Evolutionary conservation across 1,284 basidiomycete genomes (phyloP), one percentile per base, ranked within the genome.

Genomic region (Fomes fomentarius): DNA sequence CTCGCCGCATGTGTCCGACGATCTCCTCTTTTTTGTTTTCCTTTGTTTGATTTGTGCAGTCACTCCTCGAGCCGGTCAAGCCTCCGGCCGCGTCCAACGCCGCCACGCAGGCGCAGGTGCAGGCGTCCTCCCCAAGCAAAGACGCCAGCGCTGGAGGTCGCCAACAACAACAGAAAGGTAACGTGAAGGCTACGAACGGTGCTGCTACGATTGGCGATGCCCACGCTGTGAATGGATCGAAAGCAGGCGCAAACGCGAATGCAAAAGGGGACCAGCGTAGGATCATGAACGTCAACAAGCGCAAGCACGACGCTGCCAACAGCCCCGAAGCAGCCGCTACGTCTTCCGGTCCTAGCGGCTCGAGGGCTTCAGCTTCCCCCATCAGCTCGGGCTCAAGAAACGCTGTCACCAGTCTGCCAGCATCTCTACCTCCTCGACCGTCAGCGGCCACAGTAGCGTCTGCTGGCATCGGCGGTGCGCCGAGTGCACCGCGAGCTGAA

Each of bases 21-120:
- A 68, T 67, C 62, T 47, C 71, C 69, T 74, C 72, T 75, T 76
- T 48, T 30, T 30, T 47, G 46, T 47, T 47, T 58, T 60, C 44
- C 69, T 77, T 70, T 71, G 54, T 76, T 81, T 80, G 71, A 74
- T 58, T 38, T 28, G 31, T 46, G 70, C 76, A 86, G 84, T 74
- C 75, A 49, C 66, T 85, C 58, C 58, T 69, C 48, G 62, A 61
- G 38, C 58, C 63, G 41, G 24, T 54, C 58, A 66, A 62, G 39
- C 49, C 62, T 21, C 26, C 51, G 45, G 52, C 45, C 11, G 21
- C n/a, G 3, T 24, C 53, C 55, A 52, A n/a, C n/a, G n/a, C n/a
- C n/a, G n/a, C 56, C 47, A 44, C 22, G 14, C 41, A 41, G 33
- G 26, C 41, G 28, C 28, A n/a, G 26, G 28, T 30, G 45, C 24